Conservation (phyloP, 257 asterid species). For the Fraxinus anomala region DNA sequence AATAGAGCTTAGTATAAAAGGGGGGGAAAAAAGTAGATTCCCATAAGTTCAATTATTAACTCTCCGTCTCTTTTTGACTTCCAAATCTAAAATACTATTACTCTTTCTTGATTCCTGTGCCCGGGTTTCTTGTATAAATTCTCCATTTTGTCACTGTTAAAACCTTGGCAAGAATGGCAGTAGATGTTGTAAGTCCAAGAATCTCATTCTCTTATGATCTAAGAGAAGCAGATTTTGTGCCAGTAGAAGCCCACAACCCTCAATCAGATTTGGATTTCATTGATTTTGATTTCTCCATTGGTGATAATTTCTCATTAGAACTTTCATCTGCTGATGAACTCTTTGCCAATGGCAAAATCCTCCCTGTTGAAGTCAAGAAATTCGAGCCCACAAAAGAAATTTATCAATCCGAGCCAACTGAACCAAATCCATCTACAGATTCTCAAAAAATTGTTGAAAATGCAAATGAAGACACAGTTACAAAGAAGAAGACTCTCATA, state of each 20-base stretch:
- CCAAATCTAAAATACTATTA: constrained; percentile 29
- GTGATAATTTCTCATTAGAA: constrained; percentile 32
- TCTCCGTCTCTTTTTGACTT: constrained; percentile 54
- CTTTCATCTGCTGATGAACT: constrained; percentile 81
- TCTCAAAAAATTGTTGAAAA: not conserved
- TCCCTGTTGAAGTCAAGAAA: constrained; percentile 60
- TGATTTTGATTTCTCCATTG: constrained; percentile 64
- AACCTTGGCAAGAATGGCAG: constrained; percentile 50
- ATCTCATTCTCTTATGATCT: constrained; percentile 79
- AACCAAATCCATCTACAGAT: constrained; percentile 1
- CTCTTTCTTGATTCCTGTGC: constrained; percentile 21
- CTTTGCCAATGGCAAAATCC: constrained; percentile 80
- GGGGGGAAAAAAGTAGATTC: constrained; percentile 44
- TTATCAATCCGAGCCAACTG: constrained; percentile 26
- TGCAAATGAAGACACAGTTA: constrained; percentile 8
- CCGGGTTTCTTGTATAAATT: constrained; percentile 8
- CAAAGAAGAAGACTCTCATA: constrained; percentile 56
- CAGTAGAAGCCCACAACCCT: constrained; percentile 36
- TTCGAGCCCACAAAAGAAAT: constrained; percentile 7
- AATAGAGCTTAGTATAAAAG: not conserved
- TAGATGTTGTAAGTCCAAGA: constrained; percentile 67
- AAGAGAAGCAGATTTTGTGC: constrained; percentile 46
- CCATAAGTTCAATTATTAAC: constrained; percentile 32
- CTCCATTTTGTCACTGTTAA: constrained; percentile 3
- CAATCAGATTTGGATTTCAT: constrained; percentile 44